Evolutionary conservation across 805 yeast species (phyloP).

Genomic region (Myxozyma melibiosi): DNA sequence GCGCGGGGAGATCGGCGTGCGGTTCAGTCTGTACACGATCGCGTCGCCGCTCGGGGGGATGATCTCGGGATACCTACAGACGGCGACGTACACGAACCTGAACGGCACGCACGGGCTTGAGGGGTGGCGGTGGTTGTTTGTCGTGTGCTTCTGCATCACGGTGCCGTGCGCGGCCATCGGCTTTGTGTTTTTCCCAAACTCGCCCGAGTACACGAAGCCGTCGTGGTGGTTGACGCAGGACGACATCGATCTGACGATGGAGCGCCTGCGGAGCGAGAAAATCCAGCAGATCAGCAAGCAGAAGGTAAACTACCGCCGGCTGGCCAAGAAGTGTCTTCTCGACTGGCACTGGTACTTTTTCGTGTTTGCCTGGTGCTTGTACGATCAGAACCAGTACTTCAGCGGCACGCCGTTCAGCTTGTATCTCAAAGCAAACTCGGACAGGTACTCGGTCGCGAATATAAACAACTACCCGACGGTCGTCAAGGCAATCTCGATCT

Average conservation of each 20-base stretch:
- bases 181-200: constrained; percentile 53
- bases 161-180: constrained; percentile 46
- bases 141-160: constrained; percentile 55
- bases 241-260: constrained; percentile 42
- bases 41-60: constrained; percentile 48
- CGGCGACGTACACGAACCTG: constrained; percentile 51
- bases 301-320: constrained; percentile 36
- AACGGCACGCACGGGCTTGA: constrained; percentile 49
- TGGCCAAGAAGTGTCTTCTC: constrained; percentile 40
- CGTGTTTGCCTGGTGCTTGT: constrained; percentile 27
- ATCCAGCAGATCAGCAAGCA: constrained; percentile 36
- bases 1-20: constrained; percentile 54
- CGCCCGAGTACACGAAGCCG: constrained; percentile 47
- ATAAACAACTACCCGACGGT: constrained; percentile 48
- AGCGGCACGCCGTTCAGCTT: constrained; percentile 39
- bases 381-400: constrained; percentile 21
- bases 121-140: constrained; percentile 70
- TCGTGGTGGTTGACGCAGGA: constrained; percentile 43
- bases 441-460: constrained; percentile 42
- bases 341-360: constrained; percentile 44
- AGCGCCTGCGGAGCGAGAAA: constrained; percentile 41
- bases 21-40: constrained; percentile 47
- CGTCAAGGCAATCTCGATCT: constrained; percentile 47
- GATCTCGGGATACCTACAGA: constrained; percentile 56
- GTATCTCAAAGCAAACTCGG: constrained; percentile 43